These are phyloP conservation scores for Sclerotinia trifoliorum DNA, from an alignment of 2,329 filamentous ascomycete species.

Conservation along the genomic window DNA sequence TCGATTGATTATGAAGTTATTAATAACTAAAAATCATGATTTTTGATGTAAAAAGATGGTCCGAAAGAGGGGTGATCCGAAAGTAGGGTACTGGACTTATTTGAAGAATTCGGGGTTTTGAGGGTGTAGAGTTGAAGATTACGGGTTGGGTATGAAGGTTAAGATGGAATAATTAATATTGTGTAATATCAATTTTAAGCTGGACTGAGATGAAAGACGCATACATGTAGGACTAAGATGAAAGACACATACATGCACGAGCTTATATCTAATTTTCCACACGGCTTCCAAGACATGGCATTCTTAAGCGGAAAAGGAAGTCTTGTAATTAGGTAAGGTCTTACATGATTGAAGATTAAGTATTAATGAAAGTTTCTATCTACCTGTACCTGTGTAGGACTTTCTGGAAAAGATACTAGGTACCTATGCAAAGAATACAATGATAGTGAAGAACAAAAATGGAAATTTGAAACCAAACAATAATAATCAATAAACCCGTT, in stretches of 20 bases:
- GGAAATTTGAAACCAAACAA: too few relatives aligned
- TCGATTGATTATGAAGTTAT: too few relatives aligned
- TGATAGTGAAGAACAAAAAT: background rate
- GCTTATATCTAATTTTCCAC: background rate
- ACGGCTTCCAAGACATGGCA: too few relatives aligned
- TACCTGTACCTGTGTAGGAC: background rate
- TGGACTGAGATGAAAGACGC: too few relatives aligned
- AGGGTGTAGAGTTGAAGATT: background rate
- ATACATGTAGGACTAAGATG: background rate
- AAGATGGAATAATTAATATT: background rate
- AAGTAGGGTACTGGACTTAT: too few relatives aligned
- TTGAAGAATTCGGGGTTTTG: background rate
- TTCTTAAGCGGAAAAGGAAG: too few relatives aligned
- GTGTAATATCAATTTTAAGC: background rate
- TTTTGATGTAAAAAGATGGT: too few relatives aligned
- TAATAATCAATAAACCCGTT: background rate
- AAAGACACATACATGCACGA: background rate
- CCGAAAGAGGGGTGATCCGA: too few relatives aligned
- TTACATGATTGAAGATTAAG: background rate
- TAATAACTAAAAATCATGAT: too few relatives aligned
- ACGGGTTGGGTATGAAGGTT: background rate
- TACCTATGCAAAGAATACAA: background rate
- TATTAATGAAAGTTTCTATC: background rate
- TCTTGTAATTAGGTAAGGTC: background rate
- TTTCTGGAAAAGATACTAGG: background rate